phyloP scores from a whole-genome alignment of 495 filamentous ascomycete genomes.

The Tuber aestivum region DNA sequence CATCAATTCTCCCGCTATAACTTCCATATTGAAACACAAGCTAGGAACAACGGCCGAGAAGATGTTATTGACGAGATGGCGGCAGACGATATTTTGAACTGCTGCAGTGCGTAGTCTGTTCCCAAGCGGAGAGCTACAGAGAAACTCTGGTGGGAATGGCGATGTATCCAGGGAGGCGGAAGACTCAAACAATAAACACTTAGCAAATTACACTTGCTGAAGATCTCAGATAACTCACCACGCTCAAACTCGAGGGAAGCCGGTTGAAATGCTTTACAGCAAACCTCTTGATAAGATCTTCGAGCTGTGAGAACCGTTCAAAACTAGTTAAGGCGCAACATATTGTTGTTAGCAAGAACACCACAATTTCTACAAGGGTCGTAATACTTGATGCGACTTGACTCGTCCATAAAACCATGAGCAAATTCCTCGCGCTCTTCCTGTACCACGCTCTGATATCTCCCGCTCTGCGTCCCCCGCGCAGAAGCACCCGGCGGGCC shows the following conservation, averaged over 20 bases:
- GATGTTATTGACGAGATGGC: neutral
- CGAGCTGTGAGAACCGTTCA: neutral
- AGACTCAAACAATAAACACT: neutral
- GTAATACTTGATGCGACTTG: neutral
- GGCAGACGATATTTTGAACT: neutral
- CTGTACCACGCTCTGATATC: neutral
- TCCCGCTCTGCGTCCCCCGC: neutral
- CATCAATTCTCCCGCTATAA: neutral
- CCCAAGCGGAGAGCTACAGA: neutral
- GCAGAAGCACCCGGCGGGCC: neutral
- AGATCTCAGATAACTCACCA: neutral
- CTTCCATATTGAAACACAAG: conserved; percentile 4
- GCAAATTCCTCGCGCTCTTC: neutral
- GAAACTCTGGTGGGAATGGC: neutral
- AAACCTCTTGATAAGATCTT: neutral
- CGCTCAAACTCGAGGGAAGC: neutral
- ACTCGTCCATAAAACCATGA: neutral
- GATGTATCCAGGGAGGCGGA: neutral
- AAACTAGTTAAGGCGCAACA: neutral
- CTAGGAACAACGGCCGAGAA: neutral
- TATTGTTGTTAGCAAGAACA: neutral
- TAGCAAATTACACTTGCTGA: neutral
- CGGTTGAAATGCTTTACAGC: neutral
- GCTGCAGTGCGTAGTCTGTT: neutral
- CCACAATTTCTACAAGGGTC: neutral